A percentile compares a stretch with the other conserved stretches of the same genome.
phyloP scores from a whole-genome alignment of 352 stramenopile species.

The Phytophthora niederhauseri region DNA sequence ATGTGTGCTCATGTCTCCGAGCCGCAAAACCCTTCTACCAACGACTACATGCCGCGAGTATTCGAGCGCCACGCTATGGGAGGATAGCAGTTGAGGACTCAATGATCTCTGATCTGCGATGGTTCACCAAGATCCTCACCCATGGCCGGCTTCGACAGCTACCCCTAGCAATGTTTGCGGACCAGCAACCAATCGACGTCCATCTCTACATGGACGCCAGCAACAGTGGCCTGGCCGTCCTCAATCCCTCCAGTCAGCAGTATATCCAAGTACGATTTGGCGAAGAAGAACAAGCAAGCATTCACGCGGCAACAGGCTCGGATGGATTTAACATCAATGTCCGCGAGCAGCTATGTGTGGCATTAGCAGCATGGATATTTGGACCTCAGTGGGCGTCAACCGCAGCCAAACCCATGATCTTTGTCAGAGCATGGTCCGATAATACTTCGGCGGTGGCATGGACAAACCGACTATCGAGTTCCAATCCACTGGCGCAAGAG shows the following conservation, averaged over 20 bases:
- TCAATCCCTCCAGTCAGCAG: not conserved
- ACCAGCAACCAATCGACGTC: no score
- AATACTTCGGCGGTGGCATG: constrained; percentile 6
- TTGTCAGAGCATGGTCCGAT: constrained; percentile 12
- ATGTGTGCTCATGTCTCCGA: no score
- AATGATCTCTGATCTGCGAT: no score
- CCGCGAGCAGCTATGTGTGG: constrained; percentile 8
- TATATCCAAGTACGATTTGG: constrained; percentile 1
- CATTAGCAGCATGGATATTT: not conserved
- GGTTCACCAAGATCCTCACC: no score
- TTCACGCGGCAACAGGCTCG: not conserved
- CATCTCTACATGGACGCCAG: constrained; percentile 7
- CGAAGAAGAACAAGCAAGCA: not conserved
- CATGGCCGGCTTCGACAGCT: no score
- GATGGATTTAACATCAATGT: constrained; percentile 21
- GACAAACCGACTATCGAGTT: constrained; percentile 8
- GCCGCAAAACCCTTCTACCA: no score
- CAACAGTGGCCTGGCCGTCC: not conserved
- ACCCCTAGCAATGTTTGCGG: no score
- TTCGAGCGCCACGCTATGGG: no score
- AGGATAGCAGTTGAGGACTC: no score
- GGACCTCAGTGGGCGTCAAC: not conserved
- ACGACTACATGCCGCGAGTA: no score
- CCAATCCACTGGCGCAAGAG: constrained; percentile 1
- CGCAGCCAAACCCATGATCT: not conserved